A percentile compares a stretch with the other conserved stretches of the same genome.
Evolutionary conservation across 192 early-diverging fungal species (phyloP).

Genomic region (Backusella morwellensis): DNA sequence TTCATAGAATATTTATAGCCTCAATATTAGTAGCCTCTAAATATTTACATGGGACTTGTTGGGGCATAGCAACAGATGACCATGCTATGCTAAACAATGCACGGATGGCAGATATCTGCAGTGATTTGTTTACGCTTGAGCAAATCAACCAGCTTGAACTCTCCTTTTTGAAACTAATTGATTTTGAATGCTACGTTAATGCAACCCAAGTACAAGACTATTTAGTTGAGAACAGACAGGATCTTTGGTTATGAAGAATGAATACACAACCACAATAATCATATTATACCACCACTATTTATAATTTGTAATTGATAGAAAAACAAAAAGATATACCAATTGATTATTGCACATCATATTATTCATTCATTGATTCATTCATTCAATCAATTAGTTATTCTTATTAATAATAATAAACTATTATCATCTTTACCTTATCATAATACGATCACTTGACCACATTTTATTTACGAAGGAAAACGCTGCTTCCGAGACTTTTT

Average conservation of each 20-base stretch:
- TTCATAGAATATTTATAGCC: conserved; percentile 34
- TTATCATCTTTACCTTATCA: too few relatives aligned
- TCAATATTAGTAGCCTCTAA: conserved; percentile 37
- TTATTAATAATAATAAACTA: too few relatives aligned
- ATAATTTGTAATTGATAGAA: background rate
- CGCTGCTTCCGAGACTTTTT: background rate
- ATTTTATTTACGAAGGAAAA: too few relatives aligned
- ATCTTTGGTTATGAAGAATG: conserved; percentile 9
- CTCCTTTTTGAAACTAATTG: conserved; percentile 27
- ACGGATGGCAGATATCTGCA: conserved; percentile 22
- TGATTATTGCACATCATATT: too few relatives aligned
- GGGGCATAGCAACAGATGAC: conserved; percentile 4
- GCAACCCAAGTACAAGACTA: conserved; percentile 20
- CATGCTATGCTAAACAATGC: conserved; percentile 25
- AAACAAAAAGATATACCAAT: too few relatives aligned
- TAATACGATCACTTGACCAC: too few relatives aligned
- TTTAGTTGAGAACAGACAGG: conserved; percentile 21
- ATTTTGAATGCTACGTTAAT: conserved; percentile 28
- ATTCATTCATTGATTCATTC: too few relatives aligned
- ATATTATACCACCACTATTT: background rate
- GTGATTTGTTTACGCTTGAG: conserved; percentile 26
- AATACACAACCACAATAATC: background rate
- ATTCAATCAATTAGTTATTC: too few relatives aligned
- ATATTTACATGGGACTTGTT: conserved; percentile 21
- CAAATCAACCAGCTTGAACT: conserved; percentile 34